Evolutionary conservation across 805 yeast genomes (phyloP), one percentile per base, ranked within the genome.

Genomic region (Spathaspora sp.): DNA sequence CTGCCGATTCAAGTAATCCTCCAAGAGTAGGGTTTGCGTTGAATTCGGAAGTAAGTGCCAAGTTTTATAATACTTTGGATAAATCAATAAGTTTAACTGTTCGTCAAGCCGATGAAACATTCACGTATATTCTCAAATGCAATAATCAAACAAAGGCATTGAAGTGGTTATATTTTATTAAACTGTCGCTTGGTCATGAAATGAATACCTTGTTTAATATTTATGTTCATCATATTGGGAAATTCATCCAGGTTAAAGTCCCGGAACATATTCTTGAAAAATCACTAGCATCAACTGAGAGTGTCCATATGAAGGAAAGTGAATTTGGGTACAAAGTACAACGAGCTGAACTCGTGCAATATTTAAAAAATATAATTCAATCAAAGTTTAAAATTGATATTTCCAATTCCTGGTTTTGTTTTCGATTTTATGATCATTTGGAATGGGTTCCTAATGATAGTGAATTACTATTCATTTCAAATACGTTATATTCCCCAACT

Each of bases 371-470:
- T 46, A 12, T 32, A 48, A 55, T 66, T 60, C 9, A 23, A 16
- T 11, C 44, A 23, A 23, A 11, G 18, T 42, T 18, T 42, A 19
- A 19, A 12, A 55, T 68, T 57, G 48, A 29, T 12, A 23, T 39
- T 14, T 44, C 42, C 19, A 17, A 48, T 31, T 16, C 16, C 63
- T 62, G 87, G 87, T 52, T 76, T 78, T 61, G 85, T 79, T 57
- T 84, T 75, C 82, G 82, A 53, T 72, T 80, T 49, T 88, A 85
- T 62, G 97, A 91, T 65, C 70, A 92, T 44, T 61, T 91, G 7
- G 94, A 89, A 57, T 74, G 78, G 78, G 58, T 65, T 6, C 47
- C 55, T 3, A 65, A 64, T 49, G 63, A 63, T 45, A 61, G 72
- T 31, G 64, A 63, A 46, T 20, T 62, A 1, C 64, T 73, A 35